A percentile compares a stretch with the other conserved stretches of the same genome.
phyloP scores from a whole-genome alignment of 805 yeast species.

The Candida suzukii region DNA sequence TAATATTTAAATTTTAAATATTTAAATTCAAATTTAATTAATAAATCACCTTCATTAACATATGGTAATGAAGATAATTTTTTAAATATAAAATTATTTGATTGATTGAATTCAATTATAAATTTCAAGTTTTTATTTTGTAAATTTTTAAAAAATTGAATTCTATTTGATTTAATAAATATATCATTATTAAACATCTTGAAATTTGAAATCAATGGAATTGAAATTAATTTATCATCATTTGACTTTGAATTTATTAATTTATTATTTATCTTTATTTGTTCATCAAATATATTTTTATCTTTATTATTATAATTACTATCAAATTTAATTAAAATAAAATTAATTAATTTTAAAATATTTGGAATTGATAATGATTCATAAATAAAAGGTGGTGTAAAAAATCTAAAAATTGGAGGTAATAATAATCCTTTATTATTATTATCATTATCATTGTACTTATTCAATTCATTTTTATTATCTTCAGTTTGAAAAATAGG shows the following conservation, averaged over 20 bases:
- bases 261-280: no score
- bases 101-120: constrained; percentile 15
- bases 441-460: not conserved
- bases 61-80: not conserved
- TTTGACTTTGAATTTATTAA: no score
- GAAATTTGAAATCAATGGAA: not conserved
- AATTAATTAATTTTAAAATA: not conserved
- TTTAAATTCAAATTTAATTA: not conserved
- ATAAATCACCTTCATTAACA: not conserved
- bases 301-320: no score
- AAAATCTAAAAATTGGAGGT: constrained; percentile 9
- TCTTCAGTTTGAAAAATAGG: constrained; percentile 7
- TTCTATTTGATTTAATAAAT: not conserved
- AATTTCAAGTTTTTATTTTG: constrained; percentile 9
- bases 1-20: not conserved
- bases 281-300: no score
- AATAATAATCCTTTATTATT: constrained; percentile 4
- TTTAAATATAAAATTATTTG: not conserved
- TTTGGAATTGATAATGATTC: not conserved
- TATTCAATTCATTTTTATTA: not conserved
- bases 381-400: constrained; percentile 9
- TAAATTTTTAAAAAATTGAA: constrained; percentile 3
- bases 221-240: not conserved
- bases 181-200: not conserved
- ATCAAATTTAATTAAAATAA: no score